Percentiles rank a stretch among this genome's conserved stretches.
Conservation (phyloP, 2,329 filamentous ascomycete genomes). For the Stemphylium lycopersici region DNA sequence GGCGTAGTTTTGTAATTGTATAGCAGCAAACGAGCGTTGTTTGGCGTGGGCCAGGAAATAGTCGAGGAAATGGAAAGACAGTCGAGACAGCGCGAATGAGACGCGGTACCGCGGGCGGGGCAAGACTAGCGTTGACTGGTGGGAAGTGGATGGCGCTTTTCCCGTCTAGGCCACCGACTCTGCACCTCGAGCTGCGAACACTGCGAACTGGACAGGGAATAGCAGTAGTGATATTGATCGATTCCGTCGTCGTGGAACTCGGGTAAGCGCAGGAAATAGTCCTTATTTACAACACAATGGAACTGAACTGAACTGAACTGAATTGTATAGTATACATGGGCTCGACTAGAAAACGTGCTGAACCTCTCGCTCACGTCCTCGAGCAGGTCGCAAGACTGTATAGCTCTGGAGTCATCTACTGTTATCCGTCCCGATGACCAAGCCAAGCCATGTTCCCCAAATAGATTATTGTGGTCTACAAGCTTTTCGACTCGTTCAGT, state of each 20-base stretch:
- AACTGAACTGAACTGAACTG: no score
- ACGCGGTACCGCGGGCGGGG: conserved; percentile 19
- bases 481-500: background rate
- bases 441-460: background rate
- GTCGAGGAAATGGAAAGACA: conserved; percentile 1
- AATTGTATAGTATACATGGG: no score
- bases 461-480: background rate
- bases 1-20: background rate
- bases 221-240: background rate
- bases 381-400: no score
- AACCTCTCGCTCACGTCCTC: no score
- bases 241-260: background rate
- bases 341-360: no score
- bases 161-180: conserved; percentile 1
- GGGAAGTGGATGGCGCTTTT: background rate
- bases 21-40: conserved; percentile 2
- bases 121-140: conserved; percentile 5
- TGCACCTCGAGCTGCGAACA: conserved; percentile 17
- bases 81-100: conserved; percentile 19
- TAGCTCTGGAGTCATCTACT: no score
- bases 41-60: background rate
- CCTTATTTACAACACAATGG: no score
- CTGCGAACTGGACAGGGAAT: background rate
- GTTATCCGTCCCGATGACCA: no score
- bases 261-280: no score